A percentile compares a stretch with the other conserved stretches of the same genome.
Evolutionary conservation across 768 basidiomycete genomes (phyloP).

Genomic region (Cystobasidiopsis lactophilus): DNA sequence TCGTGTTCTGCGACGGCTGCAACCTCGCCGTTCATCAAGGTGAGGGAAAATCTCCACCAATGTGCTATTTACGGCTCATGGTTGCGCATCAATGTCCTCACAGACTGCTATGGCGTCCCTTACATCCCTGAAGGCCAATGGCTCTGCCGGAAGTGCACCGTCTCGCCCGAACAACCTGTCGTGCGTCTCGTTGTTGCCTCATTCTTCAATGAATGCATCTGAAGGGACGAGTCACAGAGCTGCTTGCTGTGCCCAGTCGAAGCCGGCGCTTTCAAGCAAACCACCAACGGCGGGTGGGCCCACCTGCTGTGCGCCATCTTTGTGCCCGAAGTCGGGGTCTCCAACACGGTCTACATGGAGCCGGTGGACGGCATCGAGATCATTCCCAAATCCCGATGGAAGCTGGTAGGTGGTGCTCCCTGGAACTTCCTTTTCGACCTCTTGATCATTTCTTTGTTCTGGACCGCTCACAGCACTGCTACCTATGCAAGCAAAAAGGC

Average conservation of each 20-base stretch:
- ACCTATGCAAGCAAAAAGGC: conserved; percentile 36
- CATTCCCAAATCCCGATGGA: conserved; percentile 81
- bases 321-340: conserved; percentile 81
- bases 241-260: conserved; percentile 93
- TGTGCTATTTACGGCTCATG: too few species aligned
- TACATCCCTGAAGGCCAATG: conserved; percentile 99
- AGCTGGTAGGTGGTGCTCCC: conserved; percentile 46
- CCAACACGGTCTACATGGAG: conserved; percentile 94
- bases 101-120: conserved; percentile 96
- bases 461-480: conserved; percentile 34
- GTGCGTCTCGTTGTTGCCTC: conserved; percentile 36
- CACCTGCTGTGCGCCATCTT: conserved; percentile 93
- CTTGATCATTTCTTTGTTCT: background rate
- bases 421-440: background rate
- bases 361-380: conserved; percentile 74
- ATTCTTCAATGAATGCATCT: too few species aligned
- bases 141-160: conserved; percentile 95
- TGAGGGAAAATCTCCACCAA: conserved; percentile 22
- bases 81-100: background rate
- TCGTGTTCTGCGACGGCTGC: conserved; percentile 97
- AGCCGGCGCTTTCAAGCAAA: conserved; percentile 97
- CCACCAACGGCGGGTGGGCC: conserved; percentile 74
- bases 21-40: conserved; percentile 99
- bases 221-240: conserved; percentile 31
- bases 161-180: conserved; percentile 88